Percentiles rank a stretch among this genome's conserved stretches.
phyloP scores from a whole-genome alignment of 73 alveolate species.

The Durusdinium trenchii region DNA sequence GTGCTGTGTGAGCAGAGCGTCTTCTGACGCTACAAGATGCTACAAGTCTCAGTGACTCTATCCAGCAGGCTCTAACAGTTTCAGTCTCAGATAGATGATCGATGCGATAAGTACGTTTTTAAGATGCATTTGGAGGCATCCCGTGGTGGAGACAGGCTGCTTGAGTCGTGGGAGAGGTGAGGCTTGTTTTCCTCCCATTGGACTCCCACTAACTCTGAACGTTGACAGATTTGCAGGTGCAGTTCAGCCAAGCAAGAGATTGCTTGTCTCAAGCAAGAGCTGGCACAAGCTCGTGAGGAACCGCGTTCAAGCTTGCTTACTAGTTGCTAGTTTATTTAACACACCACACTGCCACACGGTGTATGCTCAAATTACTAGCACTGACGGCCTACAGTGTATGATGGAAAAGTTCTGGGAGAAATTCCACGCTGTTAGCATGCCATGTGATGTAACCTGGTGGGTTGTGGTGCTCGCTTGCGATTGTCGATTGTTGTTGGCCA shows the following conservation, averaged over 20 bases:
- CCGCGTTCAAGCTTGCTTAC: neutral
- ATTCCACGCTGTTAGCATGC: no score
- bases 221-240: neutral
- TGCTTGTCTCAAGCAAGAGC: slow-evolving; percentile 31
- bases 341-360: neutral
- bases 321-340: neutral
- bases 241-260: slow-evolving; percentile 28
- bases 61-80: no score
- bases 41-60: no score
- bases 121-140: neutral
- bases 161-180: slow-evolving; percentile 81
- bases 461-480: no score
- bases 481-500: no score
- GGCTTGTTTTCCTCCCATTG: no score
- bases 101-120: no score
- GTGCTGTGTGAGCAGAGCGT: no score
- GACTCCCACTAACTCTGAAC: neutral
- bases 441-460: no score
- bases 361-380: neutral
- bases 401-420: neutral
- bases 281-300: slow-evolving; percentile 69
- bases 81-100: no score
- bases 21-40: no score
- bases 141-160: slow-evolving; percentile 81
- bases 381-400: neutral